Base-by-base conservation (phyloP, 805 yeast genomes). In the Lipomyces anomalus region DNA sequence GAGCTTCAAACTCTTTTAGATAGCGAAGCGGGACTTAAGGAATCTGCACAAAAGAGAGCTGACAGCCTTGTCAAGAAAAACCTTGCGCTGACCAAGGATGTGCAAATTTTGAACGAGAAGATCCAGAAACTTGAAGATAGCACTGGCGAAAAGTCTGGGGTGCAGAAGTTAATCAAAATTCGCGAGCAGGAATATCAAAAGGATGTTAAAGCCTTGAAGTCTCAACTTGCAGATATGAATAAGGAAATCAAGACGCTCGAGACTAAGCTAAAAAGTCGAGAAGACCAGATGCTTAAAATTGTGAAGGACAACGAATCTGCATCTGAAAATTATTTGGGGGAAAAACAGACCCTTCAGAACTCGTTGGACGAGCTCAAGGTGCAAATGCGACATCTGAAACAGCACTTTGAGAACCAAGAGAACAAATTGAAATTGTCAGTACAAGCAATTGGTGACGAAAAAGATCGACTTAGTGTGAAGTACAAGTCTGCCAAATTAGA, bases 1-100 rank as follows among this genome's bases (percentile, higher is more conserved):
- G 30, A 9, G 11, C 11, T 13, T 13, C 44, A 42, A 32, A 37
- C 35, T 34, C 48, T 28, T 6, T 16, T 47, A 3, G 39, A 43
- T 13, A 45, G 40, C 16, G 53, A 50, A 35, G 46, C 49, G 9
- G 45, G 41, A 22, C 28, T 46, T 16, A 46, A 46, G n/a, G 43
- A 39, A 21, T 32, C 21, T 6, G 51, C 53, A 4, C 37, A 48
- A 33, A 36, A 35, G 24, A n/a, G 34, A 16, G 48, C 52, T 4
- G 54, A 48, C n/a, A 35, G 17, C 17, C 28, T 48, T 6, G n/a
- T 44, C 4, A 47, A 37, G 30, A 35, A 40, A 40, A 48, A 47
- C 32, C 21, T 33, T 3, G 23, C 20, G n/a, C 41, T 46, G 16
- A 35, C 32, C 16, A 38, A 38, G 18, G 40, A 11, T 22, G 6